Evolutionary conservation across 1,284 basidiomycete species (phyloP), one percentile per base, ranked within the genome.

Genomic region (Psilocybe mexicana): DNA sequence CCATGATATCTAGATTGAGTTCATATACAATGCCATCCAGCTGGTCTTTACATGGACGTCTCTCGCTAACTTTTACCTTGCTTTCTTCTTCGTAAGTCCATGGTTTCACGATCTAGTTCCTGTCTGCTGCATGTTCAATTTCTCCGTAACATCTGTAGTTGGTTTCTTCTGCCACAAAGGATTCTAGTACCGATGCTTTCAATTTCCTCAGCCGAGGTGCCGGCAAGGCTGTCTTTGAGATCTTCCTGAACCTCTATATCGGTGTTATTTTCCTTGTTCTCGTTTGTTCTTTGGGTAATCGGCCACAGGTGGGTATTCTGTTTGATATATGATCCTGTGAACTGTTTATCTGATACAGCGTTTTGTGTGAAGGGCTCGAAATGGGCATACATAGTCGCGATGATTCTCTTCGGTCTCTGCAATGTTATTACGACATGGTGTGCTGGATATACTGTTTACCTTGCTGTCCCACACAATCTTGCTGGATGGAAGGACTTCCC

Each of bases 31-130:
- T 64, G 86, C 85, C 6, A 64, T 92, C 26, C 88, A 92, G 64
- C 80, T 93, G 25, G 54, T 93, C 60, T 93, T 94, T 72, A 89
- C 90, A n/a, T 92, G 89, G 89, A 92, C 88, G 2, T 83, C 87
- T 23, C 76, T 92, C 54, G 90, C 89, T 33, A 92, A 92, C 70
- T 92, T 92, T 73, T 92, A 91, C 69, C 78, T 93, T 60, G 87
- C 90, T 63, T 87, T 94, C 81, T 87, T 86, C 84, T 88, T 95
- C 79, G 82, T 93, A 64, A 74, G 87, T 74, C 26, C 46, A 8
- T 43, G 11, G 14, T 36, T 53, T 53, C 52, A 53, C 43, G n/a
- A 14, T 33, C 14, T 18, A 26, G n/a, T 26, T 40, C 43, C 30
- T 33, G 30, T 51, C 23, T 38, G 46, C 43, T 44, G 36, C n/a